These are phyloP conservation scores for Colletotrichum gigasporum DNA, from an alignment of 2,329 filamentous ascomycete species.

Conservation along the genomic window DNA sequence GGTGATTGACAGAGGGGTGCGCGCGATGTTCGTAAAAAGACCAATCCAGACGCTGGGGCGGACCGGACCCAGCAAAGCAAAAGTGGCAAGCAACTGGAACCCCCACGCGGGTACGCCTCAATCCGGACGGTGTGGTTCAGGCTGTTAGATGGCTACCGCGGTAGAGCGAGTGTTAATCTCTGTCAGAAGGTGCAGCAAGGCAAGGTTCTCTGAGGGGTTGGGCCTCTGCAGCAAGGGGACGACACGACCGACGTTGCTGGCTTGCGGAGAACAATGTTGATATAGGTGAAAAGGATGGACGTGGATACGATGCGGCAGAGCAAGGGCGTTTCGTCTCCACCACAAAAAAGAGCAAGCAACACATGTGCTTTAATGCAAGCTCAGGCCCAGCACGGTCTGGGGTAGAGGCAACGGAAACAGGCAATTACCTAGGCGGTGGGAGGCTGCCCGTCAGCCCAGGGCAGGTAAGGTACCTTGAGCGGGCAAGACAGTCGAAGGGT, in stretches of 20 bases:
- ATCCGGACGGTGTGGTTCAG: neutral
- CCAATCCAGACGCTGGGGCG: neutral
- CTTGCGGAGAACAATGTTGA: neutral
- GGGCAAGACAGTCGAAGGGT: too few relatives aligned
- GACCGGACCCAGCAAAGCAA: neutral
- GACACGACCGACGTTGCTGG: neutral
- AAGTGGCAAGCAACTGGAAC: constrained; percentile 6
- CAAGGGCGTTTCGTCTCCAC: constrained; percentile 9
- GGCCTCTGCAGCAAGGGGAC: neutral
- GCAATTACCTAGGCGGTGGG: neutral
- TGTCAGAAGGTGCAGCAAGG: neutral
- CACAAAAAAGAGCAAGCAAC: neutral
- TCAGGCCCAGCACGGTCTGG: neutral
- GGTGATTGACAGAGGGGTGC: neutral
- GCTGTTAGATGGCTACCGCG: neutral
- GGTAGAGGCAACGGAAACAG: too few relatives aligned
- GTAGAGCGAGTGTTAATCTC: neutral
- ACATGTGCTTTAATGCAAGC: neutral
- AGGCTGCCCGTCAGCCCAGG: too few relatives aligned
- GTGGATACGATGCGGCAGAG: constrained; percentile 1
- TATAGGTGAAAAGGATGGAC: neutral
- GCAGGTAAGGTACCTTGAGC: too few relatives aligned
- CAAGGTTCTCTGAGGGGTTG: neutral
- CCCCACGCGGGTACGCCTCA: constrained; percentile 14
- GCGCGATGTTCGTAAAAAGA: neutral